phyloP scores from a whole-genome alignment of 371 early-diverging fungal species.

The Zancudomyces culisetae region DNA sequence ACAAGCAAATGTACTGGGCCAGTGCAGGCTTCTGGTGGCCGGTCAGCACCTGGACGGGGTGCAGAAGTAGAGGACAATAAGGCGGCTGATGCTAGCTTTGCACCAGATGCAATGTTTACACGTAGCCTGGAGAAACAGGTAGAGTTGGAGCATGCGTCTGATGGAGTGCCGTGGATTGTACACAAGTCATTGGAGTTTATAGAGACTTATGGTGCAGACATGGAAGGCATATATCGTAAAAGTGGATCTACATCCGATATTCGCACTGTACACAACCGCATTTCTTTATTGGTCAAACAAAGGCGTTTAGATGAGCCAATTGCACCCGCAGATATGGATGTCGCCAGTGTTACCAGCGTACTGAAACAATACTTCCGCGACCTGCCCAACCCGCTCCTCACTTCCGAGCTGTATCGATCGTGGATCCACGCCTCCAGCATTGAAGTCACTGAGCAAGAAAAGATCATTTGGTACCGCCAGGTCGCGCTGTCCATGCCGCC shows the following conservation, averaged over 20 bases:
- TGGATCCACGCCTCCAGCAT: conserved; percentile 44
- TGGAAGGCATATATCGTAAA: conserved; percentile 85
- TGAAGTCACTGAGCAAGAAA: conserved; percentile 6
- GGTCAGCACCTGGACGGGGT: background rate
- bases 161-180: conserved; percentile 53
- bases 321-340: conserved; percentile 14
- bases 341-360: conserved; percentile 60
- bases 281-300: conserved; percentile 7
- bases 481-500: conserved; percentile 33
- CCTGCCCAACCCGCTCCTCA: conserved; percentile 77
- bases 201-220: conserved; percentile 52
- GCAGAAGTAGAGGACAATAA: background rate
- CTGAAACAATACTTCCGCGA: conserved; percentile 88
- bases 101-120: conserved; percentile 33
- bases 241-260: conserved; percentile 77
- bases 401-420: conserved; percentile 48
- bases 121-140: conserved; percentile 30
- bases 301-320: conserved; percentile 8
- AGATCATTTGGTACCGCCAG: conserved; percentile 14
- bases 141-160: conserved; percentile 20
- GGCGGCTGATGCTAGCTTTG: conserved; percentile 3
- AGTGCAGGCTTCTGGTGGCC: background rate
- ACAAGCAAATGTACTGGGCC: conserved; percentile 17
- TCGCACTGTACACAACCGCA: conserved; percentile 30
- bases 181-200: conserved; percentile 56